Evolutionary conservation across 2,329 filamentous ascomycete species (phyloP).

Genomic region (Colletotrichum zoysiae): DNA sequence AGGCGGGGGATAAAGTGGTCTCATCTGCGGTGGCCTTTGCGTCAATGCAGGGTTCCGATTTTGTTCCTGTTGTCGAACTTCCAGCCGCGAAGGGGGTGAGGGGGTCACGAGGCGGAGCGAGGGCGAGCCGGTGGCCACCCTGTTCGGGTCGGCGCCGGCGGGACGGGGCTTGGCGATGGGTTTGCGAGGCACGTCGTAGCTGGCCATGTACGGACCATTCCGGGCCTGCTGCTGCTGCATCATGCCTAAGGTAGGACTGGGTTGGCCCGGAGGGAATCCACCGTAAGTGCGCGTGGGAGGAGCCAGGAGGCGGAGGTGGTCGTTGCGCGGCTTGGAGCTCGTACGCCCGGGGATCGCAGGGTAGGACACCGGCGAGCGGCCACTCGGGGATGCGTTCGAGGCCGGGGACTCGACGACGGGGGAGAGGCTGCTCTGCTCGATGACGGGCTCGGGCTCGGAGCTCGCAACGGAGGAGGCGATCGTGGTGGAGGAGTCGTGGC

Average conservation of each 20-base stretch:
- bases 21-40: conserved; percentile 36
- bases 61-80: conserved; percentile 22
- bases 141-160: conserved; percentile 24
- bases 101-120: conserved; percentile 55
- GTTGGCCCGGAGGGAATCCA: conserved; percentile 54
- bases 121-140: conserved; percentile 45
- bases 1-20: conserved; percentile 35
- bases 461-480: conserved; percentile 50
- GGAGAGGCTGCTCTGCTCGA: conserved; percentile 54
- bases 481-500: conserved; percentile 51
- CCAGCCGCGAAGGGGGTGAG: conserved; percentile 45
- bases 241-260: conserved; percentile 58
- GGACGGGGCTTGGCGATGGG: conserved; percentile 28
- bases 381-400: conserved; percentile 44
- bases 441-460: conserved; percentile 43
- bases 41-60: conserved; percentile 7
- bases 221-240: conserved; percentile 44
- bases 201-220: conserved; percentile 39
- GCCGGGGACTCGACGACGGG: conserved; percentile 63
- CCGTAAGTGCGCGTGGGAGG: conserved; percentile 52
- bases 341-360: conserved; percentile 48
- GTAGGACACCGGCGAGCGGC: conserved; percentile 51
- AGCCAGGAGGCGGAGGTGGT: conserved; percentile 48
- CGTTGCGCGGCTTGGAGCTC: conserved; percentile 41
- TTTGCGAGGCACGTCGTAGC: conserved; percentile 37